Evolutionary conservation across 2,329 filamentous ascomycete species (phyloP), one percentile per base, ranked within the genome.

Genomic region (Sarocladium brachiariae): DNA sequence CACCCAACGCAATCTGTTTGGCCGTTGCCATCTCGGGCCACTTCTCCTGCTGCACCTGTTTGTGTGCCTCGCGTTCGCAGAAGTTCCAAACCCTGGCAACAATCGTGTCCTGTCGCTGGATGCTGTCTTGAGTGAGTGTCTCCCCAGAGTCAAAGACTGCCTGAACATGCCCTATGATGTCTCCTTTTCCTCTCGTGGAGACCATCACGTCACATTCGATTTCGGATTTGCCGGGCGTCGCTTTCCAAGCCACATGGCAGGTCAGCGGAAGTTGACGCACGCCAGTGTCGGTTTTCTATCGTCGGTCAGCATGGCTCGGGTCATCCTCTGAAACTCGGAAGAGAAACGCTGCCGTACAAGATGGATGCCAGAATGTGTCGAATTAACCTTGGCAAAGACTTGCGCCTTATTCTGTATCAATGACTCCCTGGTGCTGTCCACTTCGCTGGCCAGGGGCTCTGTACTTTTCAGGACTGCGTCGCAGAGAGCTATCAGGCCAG

Each of bases 1-100:
- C 78, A 35, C 70, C 67, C n/a, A 66, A 63, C 43, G 84, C 71
- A 50, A 35, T 27, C 27, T 30, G 10, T 16, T 46, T 39, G 8
- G 2, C 21, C 25, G 18, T 39, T 41, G 8, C 33, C 33, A 35
- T 35, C 33, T 8, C 5, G 8, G n/a, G 8, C 33, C 5, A 13
- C 14, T 7, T n/a, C 10, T n/a, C n/a, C 7, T 30, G 27, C 7
- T 30, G 7, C 27, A 7, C 13, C 27, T 30, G 27, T 30, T 13
- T 30, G 7, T 13, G 14, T 52, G 8, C n/a, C 10, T 43, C 13
- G 4, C 11, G 13, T 25, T 19, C 31, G 35, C 25, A 21, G 41
- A 11, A 18, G 19, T 7, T 19, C 18, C 6, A 16, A 21, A 14
- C 10, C 24, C 16, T 43, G 24, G 19, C 23, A 30, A 23, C 23